Base-by-base conservation (phyloP, 2,329 filamentous ascomycete species). In the Ascosphaera pollenicola region DNA sequence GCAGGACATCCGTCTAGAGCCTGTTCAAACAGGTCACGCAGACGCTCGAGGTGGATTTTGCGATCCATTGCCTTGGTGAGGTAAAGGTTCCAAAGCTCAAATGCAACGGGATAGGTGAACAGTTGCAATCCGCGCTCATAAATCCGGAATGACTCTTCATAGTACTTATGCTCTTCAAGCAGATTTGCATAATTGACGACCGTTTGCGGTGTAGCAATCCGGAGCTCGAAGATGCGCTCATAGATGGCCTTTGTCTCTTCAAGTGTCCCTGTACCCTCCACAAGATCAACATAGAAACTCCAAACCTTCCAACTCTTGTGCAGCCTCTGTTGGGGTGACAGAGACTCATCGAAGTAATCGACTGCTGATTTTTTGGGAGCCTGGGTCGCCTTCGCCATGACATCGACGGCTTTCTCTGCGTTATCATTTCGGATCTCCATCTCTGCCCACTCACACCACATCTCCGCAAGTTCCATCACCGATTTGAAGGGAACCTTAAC, bases 301-400 rank as follows among this genome's bases (percentile, higher is more conserved):
- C 89, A 98, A 8, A 98, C 62, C 57, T 95, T 98, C 89, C 89
- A 98, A 54, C 83, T 93, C 66, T 98, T 98, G 63, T 98, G 89
- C 2, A 98, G 81, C 45, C 91, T 73, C 61, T 95, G 89, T 55
- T 98, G 89, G 3, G 89, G 87, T 2, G 83, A 84, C 5, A 98
- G 64, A 0, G 73, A 83, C 54, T 98, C 91, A 54, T 98, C 89
- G 52, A 95, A 98, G 55, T 95, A 98, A 61, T 98, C 89, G n/a
- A 98, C 84, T 2, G 75, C 91, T n/a, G 87, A 94, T 46, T 83
- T 68, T 58, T 95, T 95, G 0, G 89, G 85, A n/a, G 89, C 82
- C 56, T 93, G 85, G 3, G 89, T 87, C 15, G 89, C 89, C 57
- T 93, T 95, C 32, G 82, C 81, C 85, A 98, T 94, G 54, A 98